Evolutionary conservation across 2,329 filamentous ascomycete genomes (phyloP).

Genomic region (Raffaelea arxii): DNA sequence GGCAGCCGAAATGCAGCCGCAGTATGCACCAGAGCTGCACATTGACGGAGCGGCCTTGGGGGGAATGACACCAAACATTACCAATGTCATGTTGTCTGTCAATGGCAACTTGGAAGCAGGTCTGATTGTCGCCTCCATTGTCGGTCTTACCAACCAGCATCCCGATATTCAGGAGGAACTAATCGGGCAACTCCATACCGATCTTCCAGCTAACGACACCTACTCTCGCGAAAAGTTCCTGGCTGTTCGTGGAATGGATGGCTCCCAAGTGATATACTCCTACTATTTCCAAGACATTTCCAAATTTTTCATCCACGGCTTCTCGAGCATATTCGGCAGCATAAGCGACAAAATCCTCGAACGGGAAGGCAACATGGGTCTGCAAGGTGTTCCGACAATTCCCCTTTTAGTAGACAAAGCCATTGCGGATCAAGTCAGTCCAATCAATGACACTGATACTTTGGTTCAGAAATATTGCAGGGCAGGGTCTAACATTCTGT

Average conservation of each 20-base stretch:
- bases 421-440: conserved; percentile 28
- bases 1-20: conserved; percentile 35
- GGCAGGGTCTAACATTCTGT: conserved; percentile 31
- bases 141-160: conserved; percentile 25
- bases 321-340: conserved; percentile 8
- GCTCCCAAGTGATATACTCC: conserved; percentile 20
- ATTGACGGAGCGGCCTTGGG: conserved; percentile 35
- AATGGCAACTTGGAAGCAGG: conserved; percentile 23
- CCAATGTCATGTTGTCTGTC: conserved; percentile 21
- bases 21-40: conserved; percentile 37
- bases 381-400: conserved; percentile 32
- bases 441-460: conserved; percentile 20
- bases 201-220: conserved; percentile 22
- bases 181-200: conserved; percentile 16
- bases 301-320: conserved; percentile 30
- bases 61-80: conserved; percentile 32
- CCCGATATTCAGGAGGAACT: conserved; percentile 20
- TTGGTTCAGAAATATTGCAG: conserved; percentile 19
- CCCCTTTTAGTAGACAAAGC: conserved; percentile 36
- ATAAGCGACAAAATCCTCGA: conserved; percentile 16
- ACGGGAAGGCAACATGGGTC: conserved; percentile 22
- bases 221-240: too few relatives aligned
- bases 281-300: conserved; percentile 26
- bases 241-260: too few relatives aligned
- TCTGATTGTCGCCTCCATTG: conserved; percentile 25